Percentiles rank a stretch among this genome's conserved stretches.
Evolutionary conservation across 2,329 filamentous ascomycete genomes (phyloP).

Genomic region (Sporothrix euskadiensis): DNA sequence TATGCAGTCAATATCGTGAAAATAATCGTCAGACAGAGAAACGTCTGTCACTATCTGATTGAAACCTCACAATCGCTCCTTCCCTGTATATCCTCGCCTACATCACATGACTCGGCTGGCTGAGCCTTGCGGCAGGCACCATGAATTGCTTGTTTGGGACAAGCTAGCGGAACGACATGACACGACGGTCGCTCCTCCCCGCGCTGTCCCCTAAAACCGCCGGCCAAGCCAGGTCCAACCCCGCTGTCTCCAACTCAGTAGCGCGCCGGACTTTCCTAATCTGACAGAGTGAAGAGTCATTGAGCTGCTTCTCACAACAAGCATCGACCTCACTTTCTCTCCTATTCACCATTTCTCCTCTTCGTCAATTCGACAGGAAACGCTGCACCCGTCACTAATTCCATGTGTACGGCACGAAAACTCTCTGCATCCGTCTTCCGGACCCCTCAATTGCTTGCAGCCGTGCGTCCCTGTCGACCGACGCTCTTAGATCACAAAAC

Average conservation of each 20-base stretch:
- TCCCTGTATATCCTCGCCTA: background rate
- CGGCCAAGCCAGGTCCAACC: slow-evolving; percentile 11
- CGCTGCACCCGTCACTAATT: background rate
- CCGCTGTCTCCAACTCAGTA: slow-evolving; percentile 5
- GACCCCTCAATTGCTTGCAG: background rate
- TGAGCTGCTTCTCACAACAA: background rate
- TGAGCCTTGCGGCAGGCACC: slow-evolving; percentile 13
- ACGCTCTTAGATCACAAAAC: background rate
- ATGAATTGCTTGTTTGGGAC: slow-evolving; percentile 10
- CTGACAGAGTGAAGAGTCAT: background rate
- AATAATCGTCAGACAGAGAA: background rate
- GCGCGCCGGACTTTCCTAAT: background rate
- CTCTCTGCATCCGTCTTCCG: background rate
- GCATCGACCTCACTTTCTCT: background rate
- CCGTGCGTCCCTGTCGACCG: background rate
- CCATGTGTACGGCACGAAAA: background rate
- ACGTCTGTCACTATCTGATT: background rate
- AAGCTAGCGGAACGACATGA: background rate
- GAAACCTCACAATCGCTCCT: background rate
- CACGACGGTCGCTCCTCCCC: background rate
- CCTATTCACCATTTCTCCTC: background rate
- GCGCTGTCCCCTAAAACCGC: background rate
- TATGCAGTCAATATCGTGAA: background rate
- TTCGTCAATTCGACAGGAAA: background rate
- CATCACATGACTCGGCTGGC: slow-evolving; percentile 18